Evolutionary conservation across 768 basidiomycete genomes (phyloP).

Genomic region (Pisolithus albus): DNA sequence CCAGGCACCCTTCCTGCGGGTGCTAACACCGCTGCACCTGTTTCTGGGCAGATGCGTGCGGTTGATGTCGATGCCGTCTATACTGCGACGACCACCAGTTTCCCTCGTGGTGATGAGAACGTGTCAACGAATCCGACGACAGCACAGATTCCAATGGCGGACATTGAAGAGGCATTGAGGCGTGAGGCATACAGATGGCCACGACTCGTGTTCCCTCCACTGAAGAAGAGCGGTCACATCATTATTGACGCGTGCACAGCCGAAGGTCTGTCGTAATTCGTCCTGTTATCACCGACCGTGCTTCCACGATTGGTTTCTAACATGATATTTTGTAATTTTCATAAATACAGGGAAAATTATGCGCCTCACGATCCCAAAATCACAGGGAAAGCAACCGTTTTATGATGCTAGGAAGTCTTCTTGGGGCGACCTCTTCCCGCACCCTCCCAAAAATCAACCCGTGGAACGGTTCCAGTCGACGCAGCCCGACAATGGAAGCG

Average conservation of each 20-base stretch:
- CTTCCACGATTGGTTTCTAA: slow-evolving; percentile 5
- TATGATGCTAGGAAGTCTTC: slow-evolving; percentile 90
- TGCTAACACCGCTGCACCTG: background rate
- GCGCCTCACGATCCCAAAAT: slow-evolving; percentile 85
- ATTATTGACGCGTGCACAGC: slow-evolving; percentile 83
- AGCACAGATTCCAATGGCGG: slow-evolving; percentile 20
- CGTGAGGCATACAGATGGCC: slow-evolving; percentile 85
- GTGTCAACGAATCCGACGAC: slow-evolving; percentile 5
- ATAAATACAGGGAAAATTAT: slow-evolving; percentile 69
- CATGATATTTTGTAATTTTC: background rate
- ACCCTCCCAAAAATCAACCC: slow-evolving; percentile 70
- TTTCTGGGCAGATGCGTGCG: slow-evolving; percentile 1
- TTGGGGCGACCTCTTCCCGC: slow-evolving; percentile 97
- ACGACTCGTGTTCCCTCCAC: slow-evolving; percentile 83
- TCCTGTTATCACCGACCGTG: background rate
- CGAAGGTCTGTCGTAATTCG: slow-evolving; percentile 47
- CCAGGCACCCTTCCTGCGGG: slow-evolving; percentile 1
- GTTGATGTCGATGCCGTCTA: slow-evolving; percentile 13
- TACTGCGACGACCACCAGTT: slow-evolving; percentile 13
- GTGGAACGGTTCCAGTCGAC: slow-evolving; percentile 52
- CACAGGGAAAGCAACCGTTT: slow-evolving; percentile 91
- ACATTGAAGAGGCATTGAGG: slow-evolving; percentile 51
- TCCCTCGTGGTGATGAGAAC: slow-evolving; percentile 21
- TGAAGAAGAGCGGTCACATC: slow-evolving; percentile 88
- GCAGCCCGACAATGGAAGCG: slow-evolving; percentile 25